A percentile compares a stretch with the other conserved stretches of the same genome.
Conservation (phyloP, 2,329 filamentous ascomycete genomes). For the Ceratocystis colombiana region DNA sequence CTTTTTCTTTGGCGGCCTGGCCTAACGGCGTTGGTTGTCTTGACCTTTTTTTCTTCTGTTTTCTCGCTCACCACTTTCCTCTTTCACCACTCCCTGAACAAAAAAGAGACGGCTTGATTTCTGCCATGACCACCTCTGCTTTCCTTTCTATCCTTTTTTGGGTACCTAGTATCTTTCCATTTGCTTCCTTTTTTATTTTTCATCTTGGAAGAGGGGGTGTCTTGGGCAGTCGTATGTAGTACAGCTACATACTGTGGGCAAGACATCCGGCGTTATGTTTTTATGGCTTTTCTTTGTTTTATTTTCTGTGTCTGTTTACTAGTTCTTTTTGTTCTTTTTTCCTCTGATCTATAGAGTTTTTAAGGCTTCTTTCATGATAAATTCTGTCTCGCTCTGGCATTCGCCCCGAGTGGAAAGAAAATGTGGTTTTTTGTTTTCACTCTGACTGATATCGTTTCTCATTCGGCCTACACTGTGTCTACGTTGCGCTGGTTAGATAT, state of each 20-base stretch:
- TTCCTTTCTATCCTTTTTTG: slow-evolving; percentile 5
- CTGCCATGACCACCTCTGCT: slow-evolving; percentile 1
- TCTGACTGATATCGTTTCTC: not conserved
- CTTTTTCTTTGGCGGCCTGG: not conserved
- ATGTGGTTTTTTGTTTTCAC: not conserved
- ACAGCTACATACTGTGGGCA: slow-evolving; percentile 13
- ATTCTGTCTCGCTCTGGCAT: not conserved
- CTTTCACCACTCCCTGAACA: not conserved
- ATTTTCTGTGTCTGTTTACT: slow-evolving; percentile 11
- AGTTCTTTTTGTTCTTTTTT: slow-evolving; percentile 9
- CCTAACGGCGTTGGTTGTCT: slow-evolving; percentile 17
- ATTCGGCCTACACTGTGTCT: not conserved
- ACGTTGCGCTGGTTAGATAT: not conserved
- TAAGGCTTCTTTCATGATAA: slow-evolving; percentile 14
- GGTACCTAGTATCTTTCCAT: slow-evolving; percentile 10
- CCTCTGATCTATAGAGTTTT: slow-evolving; percentile 15
- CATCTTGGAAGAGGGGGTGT: slow-evolving; percentile 8
- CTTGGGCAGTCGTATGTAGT: slow-evolving; percentile 16
- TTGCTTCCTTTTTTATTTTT: slow-evolving; percentile 10
- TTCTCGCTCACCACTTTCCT: not conserved
- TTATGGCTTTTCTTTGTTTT: slow-evolving; percentile 18
- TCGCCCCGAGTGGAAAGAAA: not conserved
- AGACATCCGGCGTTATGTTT: slow-evolving; percentile 19
- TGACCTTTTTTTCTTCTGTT: slow-evolving; percentile 11
- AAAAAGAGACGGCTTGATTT: slow-evolving; percentile 10